These are phyloP conservation scores for Suillus bovinus DNA, from an alignment of 768 basidiomycete species.

Conservation along the genomic window DNA sequence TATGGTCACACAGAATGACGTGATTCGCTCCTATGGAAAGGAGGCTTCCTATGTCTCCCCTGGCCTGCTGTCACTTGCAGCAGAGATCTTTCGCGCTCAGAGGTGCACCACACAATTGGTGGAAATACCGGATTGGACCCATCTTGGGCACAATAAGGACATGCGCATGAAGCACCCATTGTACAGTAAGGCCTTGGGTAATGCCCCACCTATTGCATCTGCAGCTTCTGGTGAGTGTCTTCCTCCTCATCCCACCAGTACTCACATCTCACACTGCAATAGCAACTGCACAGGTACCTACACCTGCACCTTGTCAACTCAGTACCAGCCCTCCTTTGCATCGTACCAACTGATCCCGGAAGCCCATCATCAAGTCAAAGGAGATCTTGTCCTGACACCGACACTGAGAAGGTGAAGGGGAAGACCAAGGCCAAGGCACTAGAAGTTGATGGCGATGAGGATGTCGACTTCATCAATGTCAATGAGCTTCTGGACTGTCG, in stretches of 20 bases:
- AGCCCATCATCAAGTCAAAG: not conserved
- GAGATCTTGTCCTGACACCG: not conserved
- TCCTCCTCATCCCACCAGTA: not conserved
- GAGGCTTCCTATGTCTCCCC: not conserved
- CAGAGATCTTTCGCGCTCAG: not conserved
- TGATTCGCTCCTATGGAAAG: not conserved
- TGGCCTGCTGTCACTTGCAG: not conserved
- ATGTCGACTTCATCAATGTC: not conserved
- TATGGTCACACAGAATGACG: not conserved
- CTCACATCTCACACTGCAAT: not conserved
- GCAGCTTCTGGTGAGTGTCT: not conserved
- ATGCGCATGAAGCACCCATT: conserved; percentile 1
- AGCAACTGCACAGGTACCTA: not conserved
- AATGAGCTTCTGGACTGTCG: not conserved
- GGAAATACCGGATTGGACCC: not conserved
- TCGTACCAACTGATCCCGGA: not conserved
- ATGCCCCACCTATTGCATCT: not conserved
- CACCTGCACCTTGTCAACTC: not conserved
- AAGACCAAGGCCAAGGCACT: not conserved
- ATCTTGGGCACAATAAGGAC: not conserved
- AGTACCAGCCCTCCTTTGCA: not conserved
- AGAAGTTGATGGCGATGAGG: not conserved
- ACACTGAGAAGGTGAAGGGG: not conserved
- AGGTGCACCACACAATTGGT: not conserved
- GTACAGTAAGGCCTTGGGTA: not conserved